Percentiles rank a stretch among this genome's conserved stretches.
Conservation (phyloP, 2,329 filamentous ascomycete species). For the Verticillium isaacii region DNA sequence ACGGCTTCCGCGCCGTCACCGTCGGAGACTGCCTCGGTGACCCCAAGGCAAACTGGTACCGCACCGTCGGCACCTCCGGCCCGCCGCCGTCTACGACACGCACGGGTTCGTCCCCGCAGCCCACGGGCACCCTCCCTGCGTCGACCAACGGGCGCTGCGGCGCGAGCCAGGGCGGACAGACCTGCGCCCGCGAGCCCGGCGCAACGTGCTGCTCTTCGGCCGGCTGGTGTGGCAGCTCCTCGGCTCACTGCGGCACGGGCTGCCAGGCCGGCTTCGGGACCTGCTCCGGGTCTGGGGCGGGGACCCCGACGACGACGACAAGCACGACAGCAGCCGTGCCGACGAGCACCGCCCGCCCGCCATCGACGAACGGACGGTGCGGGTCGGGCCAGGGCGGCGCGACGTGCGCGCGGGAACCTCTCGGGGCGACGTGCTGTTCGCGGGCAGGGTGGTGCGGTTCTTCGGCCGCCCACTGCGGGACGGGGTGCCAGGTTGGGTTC, state of each 20-base stretch:
- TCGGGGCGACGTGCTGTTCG: slow-evolving; percentile 20
- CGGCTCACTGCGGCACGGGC: slow-evolving; percentile 31
- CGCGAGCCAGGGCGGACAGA: slow-evolving; percentile 14
- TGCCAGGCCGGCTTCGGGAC: slow-evolving; percentile 29
- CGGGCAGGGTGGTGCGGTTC: slow-evolving; percentile 30
- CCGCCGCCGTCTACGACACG: slow-evolving; percentile 17
- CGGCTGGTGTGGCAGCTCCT: slow-evolving; percentile 32
- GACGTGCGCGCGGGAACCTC: slow-evolving; percentile 16
- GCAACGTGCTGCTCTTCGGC: slow-evolving; percentile 21
- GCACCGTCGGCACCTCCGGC: slow-evolving; percentile 17
- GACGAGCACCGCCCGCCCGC: slow-evolving; percentile 9
- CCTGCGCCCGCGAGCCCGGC: slow-evolving; percentile 15
- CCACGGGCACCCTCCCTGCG: slow-evolving; percentile 5
- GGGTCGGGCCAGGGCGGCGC: slow-evolving; percentile 16
- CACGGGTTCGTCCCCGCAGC: slow-evolving; percentile 1
- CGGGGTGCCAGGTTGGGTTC: slow-evolving; percentile 29
- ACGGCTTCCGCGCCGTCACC: slow-evolving; percentile 38
- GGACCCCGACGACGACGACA: slow-evolving; percentile 1
- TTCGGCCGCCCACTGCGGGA: slow-evolving; percentile 31
- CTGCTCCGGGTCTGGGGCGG: slow-evolving; percentile 8
- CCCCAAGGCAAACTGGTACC: slow-evolving; percentile 49
- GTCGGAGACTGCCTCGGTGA: slow-evolving; percentile 52
- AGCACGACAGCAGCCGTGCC: not conserved
- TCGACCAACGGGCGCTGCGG: slow-evolving; percentile 22
- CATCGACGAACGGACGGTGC: slow-evolving; percentile 20